phyloP scores from a whole-genome alignment of 2,329 filamentous ascomycete genomes.

The Exophiala bonariae region DNA sequence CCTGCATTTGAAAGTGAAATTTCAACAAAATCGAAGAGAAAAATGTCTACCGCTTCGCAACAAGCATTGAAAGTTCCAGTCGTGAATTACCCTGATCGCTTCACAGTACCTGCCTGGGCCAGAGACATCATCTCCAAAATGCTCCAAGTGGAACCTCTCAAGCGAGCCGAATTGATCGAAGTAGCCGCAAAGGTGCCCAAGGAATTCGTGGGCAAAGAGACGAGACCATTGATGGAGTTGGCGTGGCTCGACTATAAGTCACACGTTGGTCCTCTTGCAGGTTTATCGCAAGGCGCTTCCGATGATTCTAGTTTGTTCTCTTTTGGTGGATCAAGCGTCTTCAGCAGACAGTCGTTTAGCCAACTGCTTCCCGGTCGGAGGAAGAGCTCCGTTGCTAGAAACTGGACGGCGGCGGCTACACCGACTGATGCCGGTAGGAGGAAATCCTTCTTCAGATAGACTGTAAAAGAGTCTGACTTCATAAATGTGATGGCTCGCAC shows the following conservation, averaged over 20 bases:
- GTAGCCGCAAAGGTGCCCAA: slow-evolving; percentile 6
- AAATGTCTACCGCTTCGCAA: background rate
- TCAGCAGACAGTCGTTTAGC: background rate
- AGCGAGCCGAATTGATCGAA: slow-evolving; percentile 6
- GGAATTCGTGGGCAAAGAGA: background rate
- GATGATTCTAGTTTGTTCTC: slow-evolving; percentile 1
- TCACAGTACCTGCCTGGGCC: slow-evolving; percentile 2
- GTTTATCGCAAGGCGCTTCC: background rate
- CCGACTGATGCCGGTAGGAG: too few relatives aligned
- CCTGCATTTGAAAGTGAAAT: slow-evolving; percentile 2
- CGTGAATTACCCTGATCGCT: slow-evolving; percentile 4
- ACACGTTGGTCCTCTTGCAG: slow-evolving; percentile 4
- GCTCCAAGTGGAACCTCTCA: background rate
- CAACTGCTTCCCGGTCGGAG: background rate
- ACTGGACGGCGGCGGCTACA: too few relatives aligned
- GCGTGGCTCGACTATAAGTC: slow-evolving; percentile 9
- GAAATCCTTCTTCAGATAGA: too few relatives aligned
- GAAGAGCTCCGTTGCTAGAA: background rate
- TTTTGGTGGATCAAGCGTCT: slow-evolving; percentile 2
- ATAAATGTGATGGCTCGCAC: too few relatives aligned
- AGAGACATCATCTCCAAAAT: slow-evolving; percentile 8
- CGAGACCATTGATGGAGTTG: slow-evolving; percentile 6
- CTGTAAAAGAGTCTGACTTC: too few relatives aligned
- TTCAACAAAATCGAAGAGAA: background rate
- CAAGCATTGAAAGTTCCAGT: slow-evolving; percentile 1